A percentile compares a stretch with the other conserved stretches of the same genome.
Conservation (phyloP, 2,329 filamentous ascomycete species). For the Pseudogymnoascus destructans region DNA sequence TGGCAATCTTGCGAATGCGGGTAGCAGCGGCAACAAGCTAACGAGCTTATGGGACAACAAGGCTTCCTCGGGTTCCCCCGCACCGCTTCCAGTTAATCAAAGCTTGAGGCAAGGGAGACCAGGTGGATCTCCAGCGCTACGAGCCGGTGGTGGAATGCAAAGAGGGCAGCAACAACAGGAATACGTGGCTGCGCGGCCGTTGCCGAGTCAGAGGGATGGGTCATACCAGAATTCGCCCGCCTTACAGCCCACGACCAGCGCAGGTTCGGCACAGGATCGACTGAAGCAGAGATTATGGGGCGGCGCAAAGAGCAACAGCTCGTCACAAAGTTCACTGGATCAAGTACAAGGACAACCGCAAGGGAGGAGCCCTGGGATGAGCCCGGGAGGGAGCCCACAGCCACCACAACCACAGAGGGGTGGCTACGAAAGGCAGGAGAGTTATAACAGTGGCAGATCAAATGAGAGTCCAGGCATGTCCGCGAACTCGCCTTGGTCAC, state of each 20-base stretch:
- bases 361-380: background rate
- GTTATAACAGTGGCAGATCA: background rate
- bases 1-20: constrained; percentile 32
- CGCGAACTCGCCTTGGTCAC: background rate
- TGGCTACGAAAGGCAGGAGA: background rate
- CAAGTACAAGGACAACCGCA: background rate
- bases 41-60: constrained; percentile 46
- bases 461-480: background rate
- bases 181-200: constrained; percentile 38
- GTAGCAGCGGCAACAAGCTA: constrained; percentile 29
- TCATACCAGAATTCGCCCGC: constrained; percentile 51
- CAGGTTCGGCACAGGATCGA: constrained; percentile 62
- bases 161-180: constrained; percentile 12
- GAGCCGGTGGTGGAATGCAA: constrained; percentile 22
- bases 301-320: constrained; percentile 4
- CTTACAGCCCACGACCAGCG: constrained; percentile 17
- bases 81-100: constrained; percentile 26
- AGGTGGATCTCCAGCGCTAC: constrained; percentile 20
- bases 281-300: constrained; percentile 70
- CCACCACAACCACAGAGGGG: background rate
- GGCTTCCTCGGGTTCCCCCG: constrained; percentile 14
- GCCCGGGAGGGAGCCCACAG: background rate
- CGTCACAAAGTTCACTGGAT: background rate
- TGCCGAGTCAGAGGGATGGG: constrained; percentile 60
- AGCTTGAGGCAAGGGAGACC: constrained; percentile 33